Evolutionary conservation across 306 rosid genomes (phyloP).

Genomic region (Calophaca sinica): DNA sequence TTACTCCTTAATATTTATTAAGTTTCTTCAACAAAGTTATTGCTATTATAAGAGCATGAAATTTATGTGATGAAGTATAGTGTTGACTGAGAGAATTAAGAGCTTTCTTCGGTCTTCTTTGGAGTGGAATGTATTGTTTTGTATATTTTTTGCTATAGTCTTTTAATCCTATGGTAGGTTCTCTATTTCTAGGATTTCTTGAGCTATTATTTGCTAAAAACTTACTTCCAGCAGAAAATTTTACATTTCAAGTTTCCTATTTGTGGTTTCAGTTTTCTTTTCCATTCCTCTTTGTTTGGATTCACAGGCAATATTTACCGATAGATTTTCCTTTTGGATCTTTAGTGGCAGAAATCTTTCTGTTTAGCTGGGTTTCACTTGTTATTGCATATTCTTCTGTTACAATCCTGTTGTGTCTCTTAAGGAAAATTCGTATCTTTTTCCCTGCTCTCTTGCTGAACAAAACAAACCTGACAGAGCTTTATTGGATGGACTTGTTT

Average conservation of each 20-base stretch:
- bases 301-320: background rate
- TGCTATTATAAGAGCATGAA: background rate
- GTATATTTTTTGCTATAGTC: background rate
- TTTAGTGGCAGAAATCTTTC: constrained; percentile 11
- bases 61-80: background rate
- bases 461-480: constrained; percentile 9
- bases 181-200: background rate
- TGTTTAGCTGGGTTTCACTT: background rate
- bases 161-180: background rate
- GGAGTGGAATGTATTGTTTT: constrained; percentile 5
- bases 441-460: background rate
- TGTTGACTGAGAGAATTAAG: constrained; percentile 1
- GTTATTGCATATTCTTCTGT: background rate
- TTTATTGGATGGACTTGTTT: background rate
- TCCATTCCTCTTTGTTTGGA: background rate
- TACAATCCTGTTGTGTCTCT: background rate
- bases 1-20: background rate
- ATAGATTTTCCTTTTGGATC: constrained; percentile 22
- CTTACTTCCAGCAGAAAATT: background rate
- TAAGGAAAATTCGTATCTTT: background rate
- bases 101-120: constrained; percentile 8
- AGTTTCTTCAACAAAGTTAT: background rate
- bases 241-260: background rate
- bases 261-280: background rate
- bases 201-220: background rate